Conservation (phyloP, 345 rosid genomes). For the Hevea brasiliensis region DNA sequence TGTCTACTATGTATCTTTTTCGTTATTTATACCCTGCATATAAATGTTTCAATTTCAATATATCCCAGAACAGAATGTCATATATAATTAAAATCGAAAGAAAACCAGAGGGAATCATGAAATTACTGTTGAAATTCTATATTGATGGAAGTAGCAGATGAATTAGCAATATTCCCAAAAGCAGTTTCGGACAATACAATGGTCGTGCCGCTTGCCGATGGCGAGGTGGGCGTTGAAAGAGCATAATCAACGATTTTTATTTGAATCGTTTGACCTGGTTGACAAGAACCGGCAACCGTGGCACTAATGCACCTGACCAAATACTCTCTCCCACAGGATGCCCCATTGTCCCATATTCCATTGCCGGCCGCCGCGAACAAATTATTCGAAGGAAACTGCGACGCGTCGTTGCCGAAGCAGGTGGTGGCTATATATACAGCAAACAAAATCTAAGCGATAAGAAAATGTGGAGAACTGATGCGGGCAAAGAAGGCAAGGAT, state of each 20-base stretch:
- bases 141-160: slow-evolving; percentile 35
- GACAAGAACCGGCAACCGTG: slow-evolving; percentile 30
- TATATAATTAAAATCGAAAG: too few relatives aligned
- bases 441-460: too few relatives aligned
- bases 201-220: slow-evolving; percentile 37
- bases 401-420: slow-evolving; percentile 39
- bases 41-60: too few relatives aligned
- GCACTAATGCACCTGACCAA: slow-evolving; percentile 63
- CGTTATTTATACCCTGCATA: too few relatives aligned
- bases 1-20: too few relatives aligned
- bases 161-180: slow-evolving; percentile 40
- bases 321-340: slow-evolving; percentile 63
- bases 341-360: slow-evolving; percentile 70
- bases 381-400: slow-evolving; percentile 57
- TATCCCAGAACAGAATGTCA: too few relatives aligned
- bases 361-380: slow-evolving; percentile 67
- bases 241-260: slow-evolving; percentile 53
- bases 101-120: too few relatives aligned
- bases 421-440: slow-evolving; percentile 42
- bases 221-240: slow-evolving; percentile 2
- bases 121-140: slow-evolving; percentile 57
- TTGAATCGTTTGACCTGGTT: slow-evolving; percentile 39
- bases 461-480: too few relatives aligned
- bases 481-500: too few relatives aligned
- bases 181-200: slow-evolving; percentile 53